Conservation (phyloP, 495 filamentous ascomycete species). For the Glutinoglossum americanum region DNA sequence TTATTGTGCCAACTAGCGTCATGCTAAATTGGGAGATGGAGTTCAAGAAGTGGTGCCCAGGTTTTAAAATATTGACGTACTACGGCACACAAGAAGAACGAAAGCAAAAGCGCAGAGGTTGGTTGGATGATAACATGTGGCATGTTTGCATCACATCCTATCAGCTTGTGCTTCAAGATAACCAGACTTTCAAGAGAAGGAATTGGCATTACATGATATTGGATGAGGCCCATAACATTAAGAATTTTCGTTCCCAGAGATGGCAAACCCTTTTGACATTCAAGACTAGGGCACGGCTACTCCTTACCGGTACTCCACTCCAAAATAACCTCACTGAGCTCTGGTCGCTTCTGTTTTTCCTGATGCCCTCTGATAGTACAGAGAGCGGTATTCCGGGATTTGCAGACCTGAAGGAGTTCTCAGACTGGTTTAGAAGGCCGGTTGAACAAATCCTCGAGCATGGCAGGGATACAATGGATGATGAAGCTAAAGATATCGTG, state of each 20-base stretch:
- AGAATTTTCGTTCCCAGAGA: conserved; percentile 91
- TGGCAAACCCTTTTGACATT: conserved; percentile 92
- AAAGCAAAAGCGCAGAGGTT: conserved; percentile 70
- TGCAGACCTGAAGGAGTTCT: conserved; percentile 76
- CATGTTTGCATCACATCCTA: conserved; percentile 97
- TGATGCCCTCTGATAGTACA: conserved; percentile 67
- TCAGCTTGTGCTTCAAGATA: conserved; percentile 83
- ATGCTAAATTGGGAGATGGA: conserved; percentile 99
- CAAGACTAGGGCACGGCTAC: conserved; percentile 63
- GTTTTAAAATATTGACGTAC: conserved; percentile 95
- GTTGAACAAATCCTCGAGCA: conserved; percentile 91
- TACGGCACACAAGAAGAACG: conserved; percentile 88
- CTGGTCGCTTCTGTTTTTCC: conserved; percentile 92
- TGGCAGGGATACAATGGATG: conserved; percentile 79
- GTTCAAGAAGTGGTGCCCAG: conserved; percentile 98
- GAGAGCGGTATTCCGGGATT: conserved; percentile 60
- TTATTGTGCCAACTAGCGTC: conserved; percentile 93
- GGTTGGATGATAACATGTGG: conserved; percentile 77
- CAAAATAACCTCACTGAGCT: conserved; percentile 95
- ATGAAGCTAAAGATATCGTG: conserved; percentile 73
- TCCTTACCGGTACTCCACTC: conserved; percentile 86
- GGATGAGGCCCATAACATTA: conserved; percentile 98
- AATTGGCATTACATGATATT: conserved; percentile 97
- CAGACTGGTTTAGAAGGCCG: conserved; percentile 79
- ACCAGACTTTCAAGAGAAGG: conserved; percentile 78